Evolutionary conservation across 2,329 filamentous ascomycete species (phyloP), one percentile per base, ranked within the genome.

Genomic region (Colletotrichum sp.): DNA sequence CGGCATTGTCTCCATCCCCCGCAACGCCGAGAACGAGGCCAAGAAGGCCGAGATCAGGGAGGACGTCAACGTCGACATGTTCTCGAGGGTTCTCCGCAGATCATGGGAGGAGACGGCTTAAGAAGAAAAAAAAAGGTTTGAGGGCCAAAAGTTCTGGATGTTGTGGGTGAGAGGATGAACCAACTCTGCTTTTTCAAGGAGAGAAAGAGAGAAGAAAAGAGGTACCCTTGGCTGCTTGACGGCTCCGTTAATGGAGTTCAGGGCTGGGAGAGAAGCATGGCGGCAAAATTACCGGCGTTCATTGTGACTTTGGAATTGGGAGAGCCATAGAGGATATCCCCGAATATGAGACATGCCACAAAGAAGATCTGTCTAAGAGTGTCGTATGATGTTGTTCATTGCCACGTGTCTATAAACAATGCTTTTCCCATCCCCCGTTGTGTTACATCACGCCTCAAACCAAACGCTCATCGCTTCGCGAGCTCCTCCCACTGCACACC

Each of bases 401-500:
- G 24, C 34, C 30, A 59, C 15, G 36, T 59, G 28, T 49, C 34
- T 52, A 13, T 55, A 24, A 69, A 59, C 28, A 32, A 74, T 62
- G 59, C 15, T 49, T 71, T 67, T 72, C 39, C 59, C n/a, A 62
- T 78, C 79, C 81, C 78, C 83, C 81, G 80, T 62, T 79, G 77
- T 55, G 77, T 81, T 69, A 34, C 15, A 28, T 52, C 44, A 21
- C n/a, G 6, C 44, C n/a, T 52, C 44, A 15, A 60, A 36, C 32
- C 64, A 21, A 28, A 76, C 79, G 78, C 84, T 68, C 85, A 83
- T 30, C 79, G 77, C 81, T 86, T 88, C 36, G 83, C 83, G 77
- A 92, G 81, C 85, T 98, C 96, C 86, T 99, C 97, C 97, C 96
- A 99, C 85, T 99, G 97, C 78, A 99, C 97, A 8, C 96, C 97